Evolutionary conservation across 129 eudicot genomes (phyloP).

Genomic region (Chrysanthemum makinoi): DNA sequence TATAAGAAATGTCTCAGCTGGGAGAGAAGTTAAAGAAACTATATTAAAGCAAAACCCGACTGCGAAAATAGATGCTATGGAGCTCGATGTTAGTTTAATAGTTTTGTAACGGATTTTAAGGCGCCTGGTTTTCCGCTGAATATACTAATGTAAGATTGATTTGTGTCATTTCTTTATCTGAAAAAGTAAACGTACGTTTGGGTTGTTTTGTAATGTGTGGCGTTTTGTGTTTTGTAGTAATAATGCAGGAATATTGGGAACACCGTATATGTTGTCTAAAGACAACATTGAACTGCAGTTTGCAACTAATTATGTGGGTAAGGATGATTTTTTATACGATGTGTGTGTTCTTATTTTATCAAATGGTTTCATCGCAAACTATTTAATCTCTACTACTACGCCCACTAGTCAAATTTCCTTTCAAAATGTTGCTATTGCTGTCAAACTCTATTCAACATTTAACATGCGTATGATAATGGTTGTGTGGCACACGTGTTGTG

Average conservation of each 20-base stretch:
- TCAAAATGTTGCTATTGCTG: neutral
- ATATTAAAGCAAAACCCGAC: conserved; percentile 42
- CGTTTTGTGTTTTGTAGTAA: conserved; percentile 31
- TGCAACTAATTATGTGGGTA: conserved; percentile 59
- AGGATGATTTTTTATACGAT: conserved; percentile 1
- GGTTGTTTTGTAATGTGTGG: neutral
- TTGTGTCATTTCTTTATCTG: neutral
- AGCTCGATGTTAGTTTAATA: conserved; percentile 59
- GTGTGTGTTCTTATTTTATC: neutral
- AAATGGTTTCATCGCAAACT: neutral
- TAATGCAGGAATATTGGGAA: conserved; percentile 57
- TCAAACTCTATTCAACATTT: neutral
- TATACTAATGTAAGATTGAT: conserved; percentile 54
- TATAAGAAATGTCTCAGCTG: conserved; percentile 46
- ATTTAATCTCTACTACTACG: neutral
- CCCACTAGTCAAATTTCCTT: neutral
- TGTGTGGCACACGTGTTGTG: neutral
- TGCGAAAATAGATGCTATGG: conserved; percentile 66
- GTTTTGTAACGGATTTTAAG: conserved; percentile 42
- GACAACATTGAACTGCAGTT: conserved; percentile 58
- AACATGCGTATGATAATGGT: conserved; percentile 1
- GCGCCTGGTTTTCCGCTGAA: conserved; percentile 55
- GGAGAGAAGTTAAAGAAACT: conserved; percentile 34
- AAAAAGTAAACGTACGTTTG: neutral
- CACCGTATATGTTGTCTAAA: conserved; percentile 39